phyloP scores from a whole-genome alignment of 129 eudicot species.

The Artemisia argyi region DNA sequence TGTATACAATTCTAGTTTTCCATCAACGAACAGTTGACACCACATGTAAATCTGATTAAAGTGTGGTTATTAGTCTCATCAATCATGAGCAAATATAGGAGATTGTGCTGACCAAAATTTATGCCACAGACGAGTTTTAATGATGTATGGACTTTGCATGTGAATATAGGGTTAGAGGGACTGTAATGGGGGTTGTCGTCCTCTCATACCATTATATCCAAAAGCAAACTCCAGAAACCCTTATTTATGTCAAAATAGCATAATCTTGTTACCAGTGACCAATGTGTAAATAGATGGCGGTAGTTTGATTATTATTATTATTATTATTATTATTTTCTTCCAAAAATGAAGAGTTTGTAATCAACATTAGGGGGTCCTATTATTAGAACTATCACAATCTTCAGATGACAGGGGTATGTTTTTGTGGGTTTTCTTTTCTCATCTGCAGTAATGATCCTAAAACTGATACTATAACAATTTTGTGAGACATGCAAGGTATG shows the following conservation, averaged over 20 bases:
- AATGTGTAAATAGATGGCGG: not conserved
- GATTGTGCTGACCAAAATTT: not conserved
- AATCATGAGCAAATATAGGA: constrained; percentile 1
- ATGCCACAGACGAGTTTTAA: not conserved
- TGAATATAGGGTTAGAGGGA: not conserved
- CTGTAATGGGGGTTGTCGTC: constrained; percentile 2
- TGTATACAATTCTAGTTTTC: not conserved
- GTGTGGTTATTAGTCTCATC: constrained; percentile 11
- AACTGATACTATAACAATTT: too few relatives aligned
- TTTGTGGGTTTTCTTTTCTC: not conserved
- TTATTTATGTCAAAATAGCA: constrained; percentile 15
- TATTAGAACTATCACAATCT: constrained; percentile 3
- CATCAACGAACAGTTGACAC: not conserved
- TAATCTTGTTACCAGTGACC: constrained; percentile 8
- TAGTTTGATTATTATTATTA: too few relatives aligned
- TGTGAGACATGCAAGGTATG: too few relatives aligned
- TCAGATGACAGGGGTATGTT: not conserved
- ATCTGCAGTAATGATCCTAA: too few relatives aligned
- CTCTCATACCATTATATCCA: constrained; percentile 8
- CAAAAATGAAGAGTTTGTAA: too few relatives aligned
- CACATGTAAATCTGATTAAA: constrained; percentile 1
- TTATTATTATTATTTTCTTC: too few relatives aligned
- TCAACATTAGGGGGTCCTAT: not conserved
- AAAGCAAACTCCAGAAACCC: not conserved
- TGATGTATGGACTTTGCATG: not conserved